Evolutionary conservation across 108 stramenopile species (phyloP), one percentile per base, ranked within the genome.

Genomic region (Skeletonema marinoi): DNA sequence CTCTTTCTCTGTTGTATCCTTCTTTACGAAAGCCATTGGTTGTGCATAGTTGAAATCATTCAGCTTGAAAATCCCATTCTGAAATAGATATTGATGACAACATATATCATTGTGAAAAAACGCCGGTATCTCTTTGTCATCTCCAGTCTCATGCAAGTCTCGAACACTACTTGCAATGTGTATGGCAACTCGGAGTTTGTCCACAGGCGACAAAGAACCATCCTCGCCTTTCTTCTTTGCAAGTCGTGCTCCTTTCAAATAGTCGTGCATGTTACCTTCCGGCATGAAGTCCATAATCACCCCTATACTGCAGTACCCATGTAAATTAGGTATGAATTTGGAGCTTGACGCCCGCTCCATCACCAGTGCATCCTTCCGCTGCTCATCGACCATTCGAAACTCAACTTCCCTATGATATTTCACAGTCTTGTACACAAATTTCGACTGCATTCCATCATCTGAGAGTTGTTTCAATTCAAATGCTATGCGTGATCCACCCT

Each of bases 41-140:
- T 70, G 21, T 29, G 82, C 63, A 19, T 35, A 68, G 32, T 78
- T 60, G 60, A 78, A 78, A 30, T 78, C 78, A 36, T 74, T 74
- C 51, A 78, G 14, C 66, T 78, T 78, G 72, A 66, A 78, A 13
- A 78, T 32, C 6, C 78, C 71, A 68, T 78, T 71, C 19, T 72
- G 70, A 14, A 78, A 58, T 8, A 78, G 71, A 70, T 65, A 87
- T 74, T 87, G 86, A 64, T 87, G 86, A 17, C 86, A 83, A 61
- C 82, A 83, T 56, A 83, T 67, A 70, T 87, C 87, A 61, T 85
- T 85, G 70, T 87, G 87, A 51, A 74, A 78, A 35, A 82, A 46
- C 19, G 81, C 74, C n/a, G 84, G 77, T 30, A 50, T 33, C 30
- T 44, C 54, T 39, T 79, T 81, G 51, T 46, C 78, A 73, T 86